phyloP scores from a whole-genome alignment of 108 stramenopile genomes.

The Pseudonitzschia pungens region DNA sequence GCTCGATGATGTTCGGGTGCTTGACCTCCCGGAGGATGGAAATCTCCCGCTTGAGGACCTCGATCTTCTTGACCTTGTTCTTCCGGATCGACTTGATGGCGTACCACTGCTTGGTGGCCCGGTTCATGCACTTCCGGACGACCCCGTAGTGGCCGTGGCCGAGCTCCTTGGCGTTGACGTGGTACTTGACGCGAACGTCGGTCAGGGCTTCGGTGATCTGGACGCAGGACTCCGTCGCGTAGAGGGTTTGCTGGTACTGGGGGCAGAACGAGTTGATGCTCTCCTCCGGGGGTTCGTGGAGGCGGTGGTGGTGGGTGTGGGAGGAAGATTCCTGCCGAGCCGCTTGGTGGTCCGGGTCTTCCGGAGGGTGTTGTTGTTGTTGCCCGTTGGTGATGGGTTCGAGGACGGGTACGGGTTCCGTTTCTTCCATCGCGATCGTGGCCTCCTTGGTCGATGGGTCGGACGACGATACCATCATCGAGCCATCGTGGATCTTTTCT shows the following conservation, averaged over 20 bases:
- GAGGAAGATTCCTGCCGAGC: too few species aligned
- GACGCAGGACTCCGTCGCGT: constrained; percentile 17
- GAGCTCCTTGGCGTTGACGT: constrained; percentile 84
- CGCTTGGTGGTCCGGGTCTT: too few species aligned
- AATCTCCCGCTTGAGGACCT: constrained; percentile 87
- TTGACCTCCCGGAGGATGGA: constrained; percentile 81
- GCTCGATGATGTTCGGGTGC: constrained; percentile 88
- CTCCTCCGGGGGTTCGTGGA: background rate
- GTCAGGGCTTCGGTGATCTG: constrained; percentile 80
- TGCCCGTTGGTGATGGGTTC: too few species aligned
- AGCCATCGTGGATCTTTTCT: too few species aligned
- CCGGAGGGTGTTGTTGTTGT: too few species aligned
- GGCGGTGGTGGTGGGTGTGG: too few species aligned
- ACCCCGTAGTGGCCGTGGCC: constrained; percentile 92
- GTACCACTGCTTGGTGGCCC: constrained; percentile 80
- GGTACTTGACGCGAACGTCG: constrained; percentile 84
- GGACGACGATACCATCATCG: too few species aligned
- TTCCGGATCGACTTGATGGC: constrained; percentile 92
- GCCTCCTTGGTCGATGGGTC: too few species aligned
- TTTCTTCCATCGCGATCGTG: too few species aligned
- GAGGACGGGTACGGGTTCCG: too few species aligned
- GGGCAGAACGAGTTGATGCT: background rate
- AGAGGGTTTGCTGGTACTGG: background rate
- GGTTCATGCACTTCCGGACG: constrained; percentile 89
- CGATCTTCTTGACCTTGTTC: constrained; percentile 83